phyloP scores from a whole-genome alignment of 331 rosid genomes.

The Acacia concinna region DNA sequence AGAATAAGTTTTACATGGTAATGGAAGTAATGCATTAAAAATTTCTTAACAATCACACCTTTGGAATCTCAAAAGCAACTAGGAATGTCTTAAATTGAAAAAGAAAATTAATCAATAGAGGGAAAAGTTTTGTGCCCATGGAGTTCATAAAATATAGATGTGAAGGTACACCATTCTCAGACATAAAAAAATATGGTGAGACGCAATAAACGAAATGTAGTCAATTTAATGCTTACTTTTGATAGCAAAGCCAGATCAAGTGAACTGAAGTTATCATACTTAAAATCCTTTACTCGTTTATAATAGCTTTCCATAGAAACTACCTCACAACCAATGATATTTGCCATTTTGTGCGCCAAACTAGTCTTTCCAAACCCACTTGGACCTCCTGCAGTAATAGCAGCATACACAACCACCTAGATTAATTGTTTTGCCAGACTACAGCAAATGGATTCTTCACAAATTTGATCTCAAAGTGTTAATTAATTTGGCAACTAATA shows the following conservation, averaged over 20 bases:
- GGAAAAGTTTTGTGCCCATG: neutral
- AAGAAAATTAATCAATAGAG: conserved; percentile 18
- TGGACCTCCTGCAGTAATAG: conserved; percentile 83
- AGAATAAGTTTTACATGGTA: neutral
- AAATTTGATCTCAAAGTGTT: conserved; percentile 21
- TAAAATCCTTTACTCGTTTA: conserved; percentile 86
- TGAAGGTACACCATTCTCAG: conserved; percentile 19
- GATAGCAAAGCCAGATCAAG: conserved; percentile 87
- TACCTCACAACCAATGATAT: conserved; percentile 95
- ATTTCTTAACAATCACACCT: neutral
- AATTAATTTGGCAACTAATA: conserved; percentile 14
- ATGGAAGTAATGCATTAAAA: neutral
- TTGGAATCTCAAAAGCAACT: neutral
- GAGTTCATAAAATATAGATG: conserved; percentile 19
- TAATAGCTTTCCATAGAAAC: conserved; percentile 93
- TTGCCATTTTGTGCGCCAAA: conserved; percentile 99
- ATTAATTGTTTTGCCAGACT: conserved; percentile 30
- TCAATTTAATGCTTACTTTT: conserved; percentile 53
- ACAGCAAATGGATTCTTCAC: conserved; percentile 13
- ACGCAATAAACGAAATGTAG: conserved; percentile 25
- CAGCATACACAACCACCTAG: conserved; percentile 29
- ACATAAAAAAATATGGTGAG: neutral
- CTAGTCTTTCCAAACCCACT: conserved; percentile 99
- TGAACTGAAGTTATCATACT: conserved; percentile 82
- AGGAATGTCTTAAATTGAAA: conserved; percentile 7